Base-by-base conservation (phyloP, 768 basidiomycete species). In the Thelephora aurantiotincta region DNA sequence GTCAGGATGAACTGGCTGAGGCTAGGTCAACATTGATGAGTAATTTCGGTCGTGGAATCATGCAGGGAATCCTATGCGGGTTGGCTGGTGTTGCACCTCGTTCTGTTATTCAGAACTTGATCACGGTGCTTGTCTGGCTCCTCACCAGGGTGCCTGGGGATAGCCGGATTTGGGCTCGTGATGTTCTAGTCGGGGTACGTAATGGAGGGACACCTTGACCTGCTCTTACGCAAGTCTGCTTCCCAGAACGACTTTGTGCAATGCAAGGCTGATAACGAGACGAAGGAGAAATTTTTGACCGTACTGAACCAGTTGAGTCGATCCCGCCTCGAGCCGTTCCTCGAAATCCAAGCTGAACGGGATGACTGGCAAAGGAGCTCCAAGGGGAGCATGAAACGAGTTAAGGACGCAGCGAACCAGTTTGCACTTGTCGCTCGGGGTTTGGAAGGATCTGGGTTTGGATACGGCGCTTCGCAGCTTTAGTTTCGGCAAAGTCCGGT, bases 41-140 rank as follows among this genome's bases (percentile, higher is more conserved):
- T 19, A 55, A 60, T 33, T 75, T 78, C 44, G 88, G 86, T n/a
- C 73, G 69, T 23, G 55, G 70, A 14, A 75, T 93, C 49, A 75
- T 92, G 63, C 73, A 75, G 13, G 83, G 83, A 0, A 64, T 92
- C 2, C 60, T 97, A 16, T 69, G 72, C 44, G 91, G 86, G 18
- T 87, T 94, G 47, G 92, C 87, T 0, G 80, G 84, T 11, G 74
- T 82, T 2, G 83, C 90, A 1, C 93, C 93, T 0, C 68, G 90
- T 48, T 88, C 87, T 19, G 80, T 77, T 14, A 79, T 82, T 3
- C 81, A 76, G 16, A 94, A 94, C 58, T 69, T 96, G 22, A 82
- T 88, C 3, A 91, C 94, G 54, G 63, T 96, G 26, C 65, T 97
- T 22, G 77, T 78, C 2, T 75, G 73, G 35, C 60, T 94, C 6